These are phyloP conservation scores for Plantago coronopus DNA, from an alignment of 305 asterid species.

Conservation along the genomic window DNA sequence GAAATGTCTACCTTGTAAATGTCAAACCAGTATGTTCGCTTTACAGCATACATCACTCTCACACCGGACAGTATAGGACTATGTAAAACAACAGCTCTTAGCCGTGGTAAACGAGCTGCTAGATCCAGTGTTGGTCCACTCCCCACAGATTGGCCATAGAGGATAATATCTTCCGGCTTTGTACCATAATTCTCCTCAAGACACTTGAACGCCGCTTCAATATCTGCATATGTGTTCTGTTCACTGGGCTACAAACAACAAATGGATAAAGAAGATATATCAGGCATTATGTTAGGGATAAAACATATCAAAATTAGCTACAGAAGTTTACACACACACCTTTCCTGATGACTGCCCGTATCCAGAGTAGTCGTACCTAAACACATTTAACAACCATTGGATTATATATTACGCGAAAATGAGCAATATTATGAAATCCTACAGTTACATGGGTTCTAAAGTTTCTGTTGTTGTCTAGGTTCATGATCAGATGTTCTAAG, in stretches of 20 bases:
- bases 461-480: too few species aligned
- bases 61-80: slow-evolving; percentile 90
- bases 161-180: slow-evolving; percentile 77
- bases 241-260: slow-evolving; percentile 66
- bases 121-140: slow-evolving; percentile 92
- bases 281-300: background rate
- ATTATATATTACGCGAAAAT: background rate
- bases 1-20: slow-evolving; percentile 63
- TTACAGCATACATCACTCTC: slow-evolving; percentile 87
- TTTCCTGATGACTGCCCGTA: slow-evolving; percentile 97
- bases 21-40: slow-evolving; percentile 85
- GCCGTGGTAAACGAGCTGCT: slow-evolving; percentile 70
- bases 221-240: slow-evolving; percentile 89
- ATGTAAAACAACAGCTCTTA: slow-evolving; percentile 80
- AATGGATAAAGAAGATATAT: slow-evolving; percentile 15
- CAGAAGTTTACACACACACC: slow-evolving; percentile 35
- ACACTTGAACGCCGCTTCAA: slow-evolving; percentile 89
- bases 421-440: background rate
- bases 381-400: slow-evolving; percentile 16
- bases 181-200: slow-evolving; percentile 91
- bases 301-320: background rate
- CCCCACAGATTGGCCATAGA: slow-evolving; percentile 92
- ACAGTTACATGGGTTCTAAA: too few species aligned
- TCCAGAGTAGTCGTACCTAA: slow-evolving; percentile 95
- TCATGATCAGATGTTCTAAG: too few species aligned